A percentile compares a stretch with the other conserved stretches of the same genome.
Evolutionary conservation across 495 filamentous ascomycete species (phyloP).

Genomic region (Aspergillus incahuasiensis): DNA sequence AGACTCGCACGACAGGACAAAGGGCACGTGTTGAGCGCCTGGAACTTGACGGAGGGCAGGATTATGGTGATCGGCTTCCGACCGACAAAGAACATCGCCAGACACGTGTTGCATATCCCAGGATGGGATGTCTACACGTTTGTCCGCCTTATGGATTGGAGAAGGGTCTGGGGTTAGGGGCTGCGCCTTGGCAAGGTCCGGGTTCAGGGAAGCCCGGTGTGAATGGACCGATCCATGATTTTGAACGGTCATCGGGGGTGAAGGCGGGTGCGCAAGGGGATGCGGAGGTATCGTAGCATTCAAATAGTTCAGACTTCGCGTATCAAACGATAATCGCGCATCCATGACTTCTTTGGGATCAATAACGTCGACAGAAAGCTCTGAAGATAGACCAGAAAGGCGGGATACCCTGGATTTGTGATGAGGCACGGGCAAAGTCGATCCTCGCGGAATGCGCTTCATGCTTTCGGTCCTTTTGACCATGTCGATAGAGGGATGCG

Average conservation of each 20-base stretch:
- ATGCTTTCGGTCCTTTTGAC: slow-evolving; percentile 58
- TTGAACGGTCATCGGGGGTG: slow-evolving; percentile 71
- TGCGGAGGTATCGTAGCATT: slow-evolving; percentile 55
- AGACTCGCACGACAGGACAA: slow-evolving; percentile 87
- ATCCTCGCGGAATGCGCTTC: slow-evolving; percentile 44
- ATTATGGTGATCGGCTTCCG: slow-evolving; percentile 25
- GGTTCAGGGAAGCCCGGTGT: slow-evolving; percentile 34
- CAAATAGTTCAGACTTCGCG: slow-evolving; percentile 36
- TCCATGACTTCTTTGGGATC: slow-evolving; percentile 43
- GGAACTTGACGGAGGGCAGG: slow-evolving; percentile 8
- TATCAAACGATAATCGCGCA: slow-evolving; percentile 29
- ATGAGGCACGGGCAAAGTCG: slow-evolving; percentile 40
- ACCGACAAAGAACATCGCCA: slow-evolving; percentile 34
- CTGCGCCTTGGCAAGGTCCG: slow-evolving; percentile 37
- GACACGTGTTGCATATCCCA: slow-evolving; percentile 33
- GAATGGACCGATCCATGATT: slow-evolving; percentile 49
- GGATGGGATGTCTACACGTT: slow-evolving; percentile 15
- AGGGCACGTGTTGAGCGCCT: slow-evolving; percentile 68
- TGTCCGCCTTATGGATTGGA: slow-evolving; percentile 27
- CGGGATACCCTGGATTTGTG: slow-evolving; percentile 61
- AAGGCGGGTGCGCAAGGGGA: slow-evolving; percentile 68
- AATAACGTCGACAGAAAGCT: slow-evolving; percentile 66
- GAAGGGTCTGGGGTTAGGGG: slow-evolving; percentile 51
- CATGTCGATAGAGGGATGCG: slow-evolving; percentile 47
- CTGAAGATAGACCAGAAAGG: slow-evolving; percentile 73